Conservation (phyloP, 371 early-diverging fungal genomes). For the Funneliformis caledonium region DNA sequence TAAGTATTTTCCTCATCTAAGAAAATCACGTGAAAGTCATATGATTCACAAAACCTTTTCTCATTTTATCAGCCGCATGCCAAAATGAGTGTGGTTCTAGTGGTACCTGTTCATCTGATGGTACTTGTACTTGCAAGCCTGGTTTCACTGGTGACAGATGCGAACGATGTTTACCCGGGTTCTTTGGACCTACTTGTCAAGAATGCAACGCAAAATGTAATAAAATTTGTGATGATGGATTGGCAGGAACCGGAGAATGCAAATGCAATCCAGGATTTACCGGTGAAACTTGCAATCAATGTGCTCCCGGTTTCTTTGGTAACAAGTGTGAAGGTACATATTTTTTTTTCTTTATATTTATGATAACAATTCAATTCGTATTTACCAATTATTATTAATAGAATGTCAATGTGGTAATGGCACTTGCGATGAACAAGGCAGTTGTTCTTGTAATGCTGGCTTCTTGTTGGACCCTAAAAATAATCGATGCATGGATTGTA, state of each 20-base stretch:
- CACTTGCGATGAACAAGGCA: background rate
- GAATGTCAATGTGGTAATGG: conserved; percentile 31
- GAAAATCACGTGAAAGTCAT: background rate
- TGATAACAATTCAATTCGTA: background rate
- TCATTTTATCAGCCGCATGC: background rate
- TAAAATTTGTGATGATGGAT: conserved; percentile 28
- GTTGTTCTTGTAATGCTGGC: conserved; percentile 27
- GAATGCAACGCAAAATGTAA: background rate
- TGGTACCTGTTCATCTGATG: conserved; percentile 25
- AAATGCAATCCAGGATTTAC: conserved; percentile 15
- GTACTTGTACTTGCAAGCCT: conserved; percentile 14
- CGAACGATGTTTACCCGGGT: conserved; percentile 24
- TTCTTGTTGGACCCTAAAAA: background rate
- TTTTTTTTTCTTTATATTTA: background rate
- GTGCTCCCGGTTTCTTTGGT: conserved; percentile 34
- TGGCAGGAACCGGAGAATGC: conserved; percentile 24
- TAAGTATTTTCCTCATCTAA: background rate
- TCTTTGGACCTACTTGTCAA: conserved; percentile 32
- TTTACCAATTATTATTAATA: background rate
- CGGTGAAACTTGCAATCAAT: conserved; percentile 4
- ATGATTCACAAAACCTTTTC: background rate
- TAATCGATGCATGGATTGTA: background rate
- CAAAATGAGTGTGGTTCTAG: conserved; percentile 29
- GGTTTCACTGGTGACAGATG: conserved; percentile 29
- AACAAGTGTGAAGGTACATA: conserved; percentile 10